Evolutionary conservation across 345 rosid species (phyloP).

Genomic region (Hevea brasiliensis): DNA sequence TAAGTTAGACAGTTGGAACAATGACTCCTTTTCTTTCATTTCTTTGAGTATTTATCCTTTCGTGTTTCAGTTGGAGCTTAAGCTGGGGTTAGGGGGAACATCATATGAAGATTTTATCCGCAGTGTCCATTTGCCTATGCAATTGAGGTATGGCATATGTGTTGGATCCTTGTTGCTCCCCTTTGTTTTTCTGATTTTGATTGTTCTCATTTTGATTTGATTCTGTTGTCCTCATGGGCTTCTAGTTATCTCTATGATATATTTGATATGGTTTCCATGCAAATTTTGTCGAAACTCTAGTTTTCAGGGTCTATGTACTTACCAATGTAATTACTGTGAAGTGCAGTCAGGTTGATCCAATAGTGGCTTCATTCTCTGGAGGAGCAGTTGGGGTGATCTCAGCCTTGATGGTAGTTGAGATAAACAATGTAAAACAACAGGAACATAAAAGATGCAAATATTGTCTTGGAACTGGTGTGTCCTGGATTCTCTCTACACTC

Average conservation of each 20-base stretch:
- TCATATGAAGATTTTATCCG: conserved; percentile 84
- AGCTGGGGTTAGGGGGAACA: conserved; percentile 92
- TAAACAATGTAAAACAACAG: conserved; percentile 93
- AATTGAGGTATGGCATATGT: conserved; percentile 61
- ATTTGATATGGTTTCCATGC: neutral
- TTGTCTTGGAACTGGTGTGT: conserved; percentile 90
- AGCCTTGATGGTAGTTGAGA: conserved; percentile 93
- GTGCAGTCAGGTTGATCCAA: conserved; percentile 88
- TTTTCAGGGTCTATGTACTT: neutral
- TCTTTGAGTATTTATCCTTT: neutral
- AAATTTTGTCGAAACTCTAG: neutral
- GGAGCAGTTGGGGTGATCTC: conserved; percentile 99
- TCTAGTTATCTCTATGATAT: neutral
- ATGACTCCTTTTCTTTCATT: neutral
- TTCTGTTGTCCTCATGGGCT: neutral
- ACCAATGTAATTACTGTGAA: conserved; percentile 19
- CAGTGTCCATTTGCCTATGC: conserved; percentile 83
- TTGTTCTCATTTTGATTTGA: neutral
- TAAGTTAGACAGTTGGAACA: neutral
- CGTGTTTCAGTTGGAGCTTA: conserved; percentile 73
- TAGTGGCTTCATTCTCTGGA: conserved; percentile 97
- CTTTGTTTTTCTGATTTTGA: neutral
- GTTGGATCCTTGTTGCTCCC: neutral
- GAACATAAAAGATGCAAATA: conserved; percentile 97
- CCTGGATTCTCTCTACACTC: neutral